Conservation (phyloP, 2,329 filamentous ascomycete genomes). For the Fusarium sarcochroum region DNA sequence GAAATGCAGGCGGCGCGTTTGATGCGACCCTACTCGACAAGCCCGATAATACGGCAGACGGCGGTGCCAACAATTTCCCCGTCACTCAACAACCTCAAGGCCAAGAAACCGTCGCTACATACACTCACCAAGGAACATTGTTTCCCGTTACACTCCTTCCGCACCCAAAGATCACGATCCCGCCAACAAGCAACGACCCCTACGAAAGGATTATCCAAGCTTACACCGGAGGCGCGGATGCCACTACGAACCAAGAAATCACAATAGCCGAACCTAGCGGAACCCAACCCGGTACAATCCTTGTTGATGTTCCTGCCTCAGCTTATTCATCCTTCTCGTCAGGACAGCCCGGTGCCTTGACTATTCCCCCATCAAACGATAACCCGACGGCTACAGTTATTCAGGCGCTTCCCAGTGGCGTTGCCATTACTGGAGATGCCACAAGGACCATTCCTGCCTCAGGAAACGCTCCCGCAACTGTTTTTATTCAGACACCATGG, state of each 20-base stretch:
- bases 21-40: slow-evolving; percentile 24
- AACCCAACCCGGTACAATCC: slow-evolving; percentile 33
- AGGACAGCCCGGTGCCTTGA: slow-evolving; percentile 34
- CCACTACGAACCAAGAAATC: slow-evolving; percentile 33
- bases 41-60: not conserved
- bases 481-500: slow-evolving; percentile 41
- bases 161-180: slow-evolving; percentile 36
- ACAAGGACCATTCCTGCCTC: slow-evolving; percentile 34
- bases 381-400: slow-evolving; percentile 35
- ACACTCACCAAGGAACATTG: slow-evolving; percentile 20
- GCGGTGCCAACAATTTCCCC: slow-evolving; percentile 4
- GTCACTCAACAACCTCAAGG: slow-evolving; percentile 11
- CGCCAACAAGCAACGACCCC: slow-evolving; percentile 30
- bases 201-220: slow-evolving; percentile 38
- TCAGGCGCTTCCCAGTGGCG: slow-evolving; percentile 30
- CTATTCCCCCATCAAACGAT: slow-evolving; percentile 32
- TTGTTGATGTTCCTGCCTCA: slow-evolving; percentile 34
- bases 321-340: slow-evolving; percentile 34
- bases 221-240: slow-evolving; percentile 33
- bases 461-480: slow-evolving; percentile 32
- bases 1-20: slow-evolving; percentile 22
- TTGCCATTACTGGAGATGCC: slow-evolving; percentile 16
- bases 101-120: slow-evolving; percentile 19
- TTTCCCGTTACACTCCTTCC: slow-evolving; percentile 32
- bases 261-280: slow-evolving; percentile 36